phyloP scores from a whole-genome alignment of 768 basidiomycete species.

The Leucogyrophana mollusca region DNA sequence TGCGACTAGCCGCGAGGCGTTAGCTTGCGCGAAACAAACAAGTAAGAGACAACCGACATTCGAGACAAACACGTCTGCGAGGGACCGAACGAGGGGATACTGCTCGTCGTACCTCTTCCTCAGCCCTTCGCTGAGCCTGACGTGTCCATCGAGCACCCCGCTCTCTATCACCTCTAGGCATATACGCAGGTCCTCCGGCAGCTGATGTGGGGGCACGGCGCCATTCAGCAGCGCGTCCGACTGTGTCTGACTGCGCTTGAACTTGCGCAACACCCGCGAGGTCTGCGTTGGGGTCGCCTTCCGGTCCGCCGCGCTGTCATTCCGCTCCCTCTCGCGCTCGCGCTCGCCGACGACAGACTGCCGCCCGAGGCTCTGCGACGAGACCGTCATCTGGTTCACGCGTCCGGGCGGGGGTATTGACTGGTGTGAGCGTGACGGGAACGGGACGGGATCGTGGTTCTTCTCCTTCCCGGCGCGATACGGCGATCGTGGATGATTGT shows the following conservation, averaged over 20 bases:
- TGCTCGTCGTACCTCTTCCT: slow-evolving; percentile 93
- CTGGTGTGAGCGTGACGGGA: slow-evolving; percentile 78
- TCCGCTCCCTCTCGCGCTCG: slow-evolving; percentile 47
- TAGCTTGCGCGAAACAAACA: slow-evolving; percentile 11
- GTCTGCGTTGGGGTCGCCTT: slow-evolving; percentile 31
- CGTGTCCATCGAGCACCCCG: slow-evolving; percentile 88
- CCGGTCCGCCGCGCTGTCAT: slow-evolving; percentile 39
- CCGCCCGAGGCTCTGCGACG: slow-evolving; percentile 74
- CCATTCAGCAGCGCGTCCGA: slow-evolving; percentile 44
- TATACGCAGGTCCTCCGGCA: slow-evolving; percentile 84
- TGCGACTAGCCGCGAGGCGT: slow-evolving; percentile 68
- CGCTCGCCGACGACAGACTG: slow-evolving; percentile 54
- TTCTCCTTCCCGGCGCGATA: slow-evolving; percentile 53
- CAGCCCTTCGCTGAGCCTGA: slow-evolving; percentile 79
- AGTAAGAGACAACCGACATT: slow-evolving; percentile 62
- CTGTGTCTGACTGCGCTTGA: slow-evolving; percentile 63
- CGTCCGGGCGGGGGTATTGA: slow-evolving; percentile 71
- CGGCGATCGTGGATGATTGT: slow-evolving; percentile 74
- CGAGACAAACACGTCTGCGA: slow-evolving; percentile 95
- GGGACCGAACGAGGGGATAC: slow-evolving; percentile 86
- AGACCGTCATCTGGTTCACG: slow-evolving; percentile 49
- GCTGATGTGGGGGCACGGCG: slow-evolving; percentile 67
- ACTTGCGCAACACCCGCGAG: slow-evolving; percentile 62
- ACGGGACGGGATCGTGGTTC: slow-evolving; percentile 56
- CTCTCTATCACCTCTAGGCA: slow-evolving; percentile 86